phyloP scores from a whole-genome alignment of 768 basidiomycete genomes.

The Phaeotremella fagi region DNA sequence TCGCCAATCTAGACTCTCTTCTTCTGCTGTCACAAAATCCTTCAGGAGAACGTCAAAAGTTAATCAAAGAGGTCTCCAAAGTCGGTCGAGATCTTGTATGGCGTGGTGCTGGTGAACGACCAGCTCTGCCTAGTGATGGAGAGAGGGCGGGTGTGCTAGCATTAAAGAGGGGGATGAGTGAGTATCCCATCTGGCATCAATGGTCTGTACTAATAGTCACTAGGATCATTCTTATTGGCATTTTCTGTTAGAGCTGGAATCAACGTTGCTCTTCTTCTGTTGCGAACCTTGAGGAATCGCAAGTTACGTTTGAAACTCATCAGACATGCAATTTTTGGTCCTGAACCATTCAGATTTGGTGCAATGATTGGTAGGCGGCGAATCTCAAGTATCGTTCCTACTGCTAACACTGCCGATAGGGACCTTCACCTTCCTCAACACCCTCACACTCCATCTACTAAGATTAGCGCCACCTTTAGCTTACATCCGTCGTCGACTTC shows the following conservation, averaged over 20 bases:
- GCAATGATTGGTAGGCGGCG: constrained; percentile 68
- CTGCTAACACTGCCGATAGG: constrained; percentile 18
- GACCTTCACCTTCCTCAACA: constrained; percentile 47
- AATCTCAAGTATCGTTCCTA: too few relatives aligned
- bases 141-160: constrained; percentile 46
- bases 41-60: constrained; percentile 21
- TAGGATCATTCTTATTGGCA: constrained; percentile 76
- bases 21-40: constrained; percentile 28
- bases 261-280: constrained; percentile 71
- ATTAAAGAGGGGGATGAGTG: constrained; percentile 36
- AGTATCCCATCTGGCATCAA: constrained; percentile 4
- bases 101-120: constrained; percentile 37
- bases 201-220: background rate
- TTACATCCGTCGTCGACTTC: constrained; percentile 34
- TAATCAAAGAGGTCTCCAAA: constrained; percentile 29
- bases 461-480: constrained; percentile 42
- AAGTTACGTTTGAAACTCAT: constrained; percentile 63
- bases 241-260: constrained; percentile 77
- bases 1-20: constrained; percentile 43
- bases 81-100: constrained; percentile 43
- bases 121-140: constrained; percentile 37
- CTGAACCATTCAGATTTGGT: constrained; percentile 76
- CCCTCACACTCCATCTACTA: constrained; percentile 43
- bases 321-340: constrained; percentile 75
- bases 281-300: constrained; percentile 62